These are phyloP conservation scores for Neofusicoccum umdonicola DNA, from an alignment of 2,329 filamentous ascomycete species.

Conservation along the genomic window DNA sequence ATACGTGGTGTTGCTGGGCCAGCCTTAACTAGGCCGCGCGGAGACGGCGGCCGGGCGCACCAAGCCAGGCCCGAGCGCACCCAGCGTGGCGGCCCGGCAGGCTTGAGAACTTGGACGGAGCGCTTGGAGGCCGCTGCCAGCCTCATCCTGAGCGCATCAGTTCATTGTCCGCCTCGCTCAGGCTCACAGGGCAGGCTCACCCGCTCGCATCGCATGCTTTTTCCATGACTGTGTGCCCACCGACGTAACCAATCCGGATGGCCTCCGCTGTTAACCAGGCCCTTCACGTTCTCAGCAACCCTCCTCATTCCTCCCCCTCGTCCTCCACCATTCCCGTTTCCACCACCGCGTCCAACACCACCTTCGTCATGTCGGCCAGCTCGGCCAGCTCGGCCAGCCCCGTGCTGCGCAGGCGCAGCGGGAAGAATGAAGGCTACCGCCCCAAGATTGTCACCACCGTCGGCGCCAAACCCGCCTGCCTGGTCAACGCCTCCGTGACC, in stretches of 20 bases:
- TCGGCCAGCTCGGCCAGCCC: constrained; percentile 63
- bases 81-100: constrained; percentile 4
- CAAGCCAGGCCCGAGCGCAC: background rate
- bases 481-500: constrained; percentile 98
- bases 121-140: constrained; percentile 11
- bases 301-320: constrained; percentile 11
- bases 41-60: background rate
- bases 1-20: constrained; percentile 16
- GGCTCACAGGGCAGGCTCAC: background rate
- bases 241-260: background rate
- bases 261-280: constrained; percentile 12
- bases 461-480: constrained; percentile 74
- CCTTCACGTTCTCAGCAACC: constrained; percentile 8
- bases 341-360: constrained; percentile 62
- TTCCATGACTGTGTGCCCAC: background rate
- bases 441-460: constrained; percentile 70
- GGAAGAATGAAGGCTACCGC: constrained; percentile 70
- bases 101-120: background rate
- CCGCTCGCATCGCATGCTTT: background rate
- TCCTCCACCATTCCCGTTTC: constrained; percentile 16
- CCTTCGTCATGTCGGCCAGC: constrained; percentile 82
- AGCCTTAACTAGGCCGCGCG: constrained; percentile 8
- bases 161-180: constrained; percentile 8
- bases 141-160: constrained; percentile 12
- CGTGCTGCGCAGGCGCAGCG: constrained; percentile 44